These are phyloP conservation scores for Rhynchosporium secalis DNA, from an alignment of 2,329 filamentous ascomycete genomes.

Conservation along the genomic window DNA sequence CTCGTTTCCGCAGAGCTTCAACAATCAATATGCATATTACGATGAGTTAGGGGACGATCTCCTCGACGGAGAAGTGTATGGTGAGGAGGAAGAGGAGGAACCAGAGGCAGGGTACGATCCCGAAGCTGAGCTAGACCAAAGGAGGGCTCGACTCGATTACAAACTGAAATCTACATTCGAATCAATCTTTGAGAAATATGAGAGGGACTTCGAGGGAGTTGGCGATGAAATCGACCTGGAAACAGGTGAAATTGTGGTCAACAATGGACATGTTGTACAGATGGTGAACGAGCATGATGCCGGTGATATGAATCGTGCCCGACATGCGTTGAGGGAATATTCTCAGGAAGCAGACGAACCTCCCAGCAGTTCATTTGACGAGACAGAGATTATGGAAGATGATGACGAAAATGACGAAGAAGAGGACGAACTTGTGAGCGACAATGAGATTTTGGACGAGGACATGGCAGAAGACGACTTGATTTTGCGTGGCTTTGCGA, in stretches of 20 bases:
- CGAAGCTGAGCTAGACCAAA: constrained; percentile 58
- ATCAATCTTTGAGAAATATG: constrained; percentile 86
- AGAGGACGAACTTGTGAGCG: constrained; percentile 33
- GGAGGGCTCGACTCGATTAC: constrained; percentile 65
- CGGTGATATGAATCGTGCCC: constrained; percentile 37
- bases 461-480: constrained; percentile 39
- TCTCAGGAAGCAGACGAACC: constrained; percentile 27
- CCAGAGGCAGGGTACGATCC: constrained; percentile 48
- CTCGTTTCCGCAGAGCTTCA: constrained; percentile 25
- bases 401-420: constrained; percentile 37
- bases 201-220: constrained; percentile 75
- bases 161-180: constrained; percentile 84
- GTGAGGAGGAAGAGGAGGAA: constrained; percentile 22
- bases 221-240: constrained; percentile 87
- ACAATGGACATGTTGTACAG: constrained; percentile 80
- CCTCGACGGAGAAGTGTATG: constrained; percentile 14
- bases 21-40: constrained; percentile 28
- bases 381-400: constrained; percentile 34
- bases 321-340: constrained; percentile 24
- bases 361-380: constrained; percentile 21
- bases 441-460: constrained; percentile 37
- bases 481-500: constrained; percentile 37
- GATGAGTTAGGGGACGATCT: constrained; percentile 27
- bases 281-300: constrained; percentile 59
- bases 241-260: constrained; percentile 79